These are phyloP conservation scores for Suhomyces pyralidae DNA, from an alignment of 805 yeast species.

Conservation along the genomic window DNA sequence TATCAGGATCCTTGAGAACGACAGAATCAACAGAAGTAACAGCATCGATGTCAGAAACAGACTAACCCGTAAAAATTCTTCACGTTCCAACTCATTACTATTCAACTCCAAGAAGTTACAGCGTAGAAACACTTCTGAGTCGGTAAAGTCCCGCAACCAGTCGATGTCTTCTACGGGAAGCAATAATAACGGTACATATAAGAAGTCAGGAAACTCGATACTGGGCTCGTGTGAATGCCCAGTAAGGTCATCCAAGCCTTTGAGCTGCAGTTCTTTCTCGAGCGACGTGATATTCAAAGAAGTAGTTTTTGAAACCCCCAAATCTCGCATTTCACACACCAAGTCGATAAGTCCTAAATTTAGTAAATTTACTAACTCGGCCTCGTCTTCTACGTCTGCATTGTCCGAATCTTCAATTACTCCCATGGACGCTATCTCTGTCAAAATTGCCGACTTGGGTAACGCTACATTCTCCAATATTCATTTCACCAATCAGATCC, in stretches of 20 bases:
- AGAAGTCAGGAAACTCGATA: constrained; percentile 10
- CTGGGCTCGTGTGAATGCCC: constrained; percentile 22
- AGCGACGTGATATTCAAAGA: constrained; percentile 10
- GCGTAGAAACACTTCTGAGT: neutral
- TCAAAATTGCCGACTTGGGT: constrained; percentile 92
- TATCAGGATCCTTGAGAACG: constrained; percentile 40
- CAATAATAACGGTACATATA: constrained; percentile 7
- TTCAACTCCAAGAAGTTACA: neutral
- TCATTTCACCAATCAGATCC: constrained; percentile 86
- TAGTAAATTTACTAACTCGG: neutral
- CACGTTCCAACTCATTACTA: neutral
- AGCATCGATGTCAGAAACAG: constrained; percentile 5
- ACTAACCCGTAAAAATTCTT: constrained; percentile 4
- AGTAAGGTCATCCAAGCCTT: constrained; percentile 46
- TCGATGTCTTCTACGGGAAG: constrained; percentile 9
- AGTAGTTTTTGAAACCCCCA: constrained; percentile 1
- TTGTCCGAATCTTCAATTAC: neutral
- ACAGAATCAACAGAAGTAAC: constrained; percentile 7
- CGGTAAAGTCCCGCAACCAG: constrained; percentile 7
- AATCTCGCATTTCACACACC: neutral
- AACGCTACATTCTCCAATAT: constrained; percentile 81
- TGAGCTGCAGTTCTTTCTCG: constrained; percentile 18
- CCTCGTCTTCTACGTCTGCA: neutral
- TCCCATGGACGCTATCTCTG: constrained; percentile 7
- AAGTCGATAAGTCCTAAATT: neutral